Conservation (phyloP, 2,329 filamentous ascomycete species). For the Chaetomiaceae sp. region DNA sequence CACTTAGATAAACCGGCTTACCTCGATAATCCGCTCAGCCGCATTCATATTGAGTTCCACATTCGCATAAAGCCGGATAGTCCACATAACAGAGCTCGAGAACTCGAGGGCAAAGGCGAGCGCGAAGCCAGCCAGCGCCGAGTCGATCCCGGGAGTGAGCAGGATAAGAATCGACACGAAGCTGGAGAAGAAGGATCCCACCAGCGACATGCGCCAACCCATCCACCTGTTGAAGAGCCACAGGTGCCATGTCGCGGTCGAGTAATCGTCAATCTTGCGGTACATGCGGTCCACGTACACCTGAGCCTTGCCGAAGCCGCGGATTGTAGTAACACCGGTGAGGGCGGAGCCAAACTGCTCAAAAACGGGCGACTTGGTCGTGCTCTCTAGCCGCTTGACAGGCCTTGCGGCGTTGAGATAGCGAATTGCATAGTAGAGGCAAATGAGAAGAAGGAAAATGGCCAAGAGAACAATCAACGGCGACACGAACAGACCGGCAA, state of each 20-base stretch:
- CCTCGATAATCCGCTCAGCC: conserved; percentile 67
- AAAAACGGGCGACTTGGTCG: conserved; percentile 72
- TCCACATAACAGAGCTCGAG: conserved; percentile 58
- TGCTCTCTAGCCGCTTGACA: conserved; percentile 72
- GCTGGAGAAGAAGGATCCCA: conserved; percentile 65
- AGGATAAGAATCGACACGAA: conserved; percentile 63
- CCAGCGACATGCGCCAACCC: conserved; percentile 63
- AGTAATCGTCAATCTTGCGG: conserved; percentile 62
- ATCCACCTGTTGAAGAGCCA: conserved; percentile 77
- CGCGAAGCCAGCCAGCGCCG: conserved; percentile 70
- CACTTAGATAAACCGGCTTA: background rate
- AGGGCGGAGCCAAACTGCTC: conserved; percentile 73
- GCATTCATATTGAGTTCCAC: conserved; percentile 77
- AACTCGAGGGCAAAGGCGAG: conserved; percentile 71
- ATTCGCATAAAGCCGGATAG: conserved; percentile 63
- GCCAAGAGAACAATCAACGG: conserved; percentile 61
- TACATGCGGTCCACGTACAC: conserved; percentile 69
- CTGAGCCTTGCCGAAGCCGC: conserved; percentile 66
- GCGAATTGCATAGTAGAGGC: conserved; percentile 51
- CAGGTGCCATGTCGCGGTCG: conserved; percentile 60
- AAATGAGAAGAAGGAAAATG: conserved; percentile 52
- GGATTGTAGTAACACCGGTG: conserved; percentile 68
- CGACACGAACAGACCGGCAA: conserved; percentile 65
- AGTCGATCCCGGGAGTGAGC: conserved; percentile 56
- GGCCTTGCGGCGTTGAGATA: conserved; percentile 71